Evolutionary conservation across 345 rosid species (phyloP), one percentile per base, ranked within the genome.

Genomic region (Euphorbia tirucalli): DNA sequence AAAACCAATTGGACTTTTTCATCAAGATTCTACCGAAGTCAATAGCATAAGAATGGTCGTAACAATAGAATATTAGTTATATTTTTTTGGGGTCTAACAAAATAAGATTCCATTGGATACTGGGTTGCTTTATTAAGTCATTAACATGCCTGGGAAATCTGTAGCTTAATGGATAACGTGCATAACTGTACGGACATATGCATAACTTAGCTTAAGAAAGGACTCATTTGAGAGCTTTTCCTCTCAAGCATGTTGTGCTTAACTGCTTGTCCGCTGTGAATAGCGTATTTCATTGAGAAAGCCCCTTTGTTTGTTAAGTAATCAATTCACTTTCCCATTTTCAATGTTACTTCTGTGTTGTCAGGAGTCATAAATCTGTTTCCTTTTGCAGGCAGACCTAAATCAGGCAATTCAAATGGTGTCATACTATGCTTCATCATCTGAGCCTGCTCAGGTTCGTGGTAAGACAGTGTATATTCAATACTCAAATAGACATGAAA

Each of bases 391-490:
- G 96, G 85, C 85, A 21, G 97, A 95, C 72, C 82, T 78, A 76
- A 92, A 91, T 75, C 99, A 92, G 80, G 97, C 99, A 58, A 95
- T 95, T 79, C 87, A 89, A 5, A 95, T 92, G 99, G 97, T 92
- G 70, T 95, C 99, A 1, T 92, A 92, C 77, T 92, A 92, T 72
- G 97, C 97, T 61, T 92, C 99, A 3, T 92, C 97, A n/a, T 92
- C 97, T 7, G 97, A 95, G 74, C 97, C 97, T 7, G 99, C 97
- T 4, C 97, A 95, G 68, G 85, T 92, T 78, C 96, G 99, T 22
- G 97, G 99, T 2, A 92, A 95, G 79, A 85, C 97, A 24, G 97
- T 92, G 37, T 95, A 95, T 73, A 92, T 92, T 74, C 99, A 95
- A 75, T 92, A 95, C 77, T 95, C 99, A 1, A 92, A 95, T 69